Base-by-base conservation (phyloP, 768 basidiomycete genomes). In the Russula ochroleuca region DNA sequence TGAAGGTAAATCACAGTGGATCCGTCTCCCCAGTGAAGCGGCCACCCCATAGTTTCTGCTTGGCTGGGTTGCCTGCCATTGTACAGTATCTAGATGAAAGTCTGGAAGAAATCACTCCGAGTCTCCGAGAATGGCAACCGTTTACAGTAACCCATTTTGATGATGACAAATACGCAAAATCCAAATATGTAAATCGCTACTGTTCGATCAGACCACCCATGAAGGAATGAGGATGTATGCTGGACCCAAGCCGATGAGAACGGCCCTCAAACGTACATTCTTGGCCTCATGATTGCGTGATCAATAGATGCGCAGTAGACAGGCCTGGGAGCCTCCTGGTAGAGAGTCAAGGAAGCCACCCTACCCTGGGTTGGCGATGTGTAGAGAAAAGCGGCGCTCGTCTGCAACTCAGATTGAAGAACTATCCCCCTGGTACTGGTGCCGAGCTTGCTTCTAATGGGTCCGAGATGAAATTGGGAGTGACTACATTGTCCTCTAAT, bases 11-110 rank as follows among this genome's bases (percentile, higher is more conserved):
- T 65, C 75, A 90, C 90, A 93, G 74, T 35, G 92, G 94, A 75
- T 97, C 94, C 0, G 92, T 92, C 67, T 82, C 83, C 57, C 90
- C 90, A 13, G 89, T 92, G 72, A 94, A 94, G 35, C 92, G 79
- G 15, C 92, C 92, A 14, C 92, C 91, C 91, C 91, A 93, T 72
- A 93, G 75, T 73, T 92, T 92, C 75, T 90, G 86, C 64, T 83
- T 84, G 25, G 82, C 78, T 10, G 78, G 78, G 67, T 78, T 74
- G 53, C 74, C 73, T 23, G 73, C 9, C 75, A 78, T 79, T 50
- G 70, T 68, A 48, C 49, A 14, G 49, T 50, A 25, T 50, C 15
- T 50, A 28, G 28, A 28, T 28, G 28, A 28, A 5, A 28, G 28
- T 28, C 28, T 28, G 28, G 28, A 28, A 28, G 28, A 28, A 28